phyloP scores from a whole-genome alignment of 2,329 filamentous ascomycete species.

The Mycosphaerella arachidis region DNA sequence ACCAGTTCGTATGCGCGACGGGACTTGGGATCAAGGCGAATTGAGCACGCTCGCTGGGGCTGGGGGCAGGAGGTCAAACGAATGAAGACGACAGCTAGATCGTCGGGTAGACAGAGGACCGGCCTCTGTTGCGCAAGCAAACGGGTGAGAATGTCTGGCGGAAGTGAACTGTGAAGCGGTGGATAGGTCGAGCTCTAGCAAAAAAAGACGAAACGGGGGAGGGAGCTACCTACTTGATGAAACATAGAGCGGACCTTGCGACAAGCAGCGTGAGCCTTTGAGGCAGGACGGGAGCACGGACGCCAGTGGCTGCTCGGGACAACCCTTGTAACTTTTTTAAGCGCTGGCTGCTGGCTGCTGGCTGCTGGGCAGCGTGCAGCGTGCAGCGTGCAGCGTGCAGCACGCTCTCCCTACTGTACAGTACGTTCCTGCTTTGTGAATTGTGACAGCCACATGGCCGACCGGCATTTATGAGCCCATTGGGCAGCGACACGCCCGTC shows the following conservation, averaged over 20 bases:
- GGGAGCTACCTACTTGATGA: slow-evolving; percentile 2
- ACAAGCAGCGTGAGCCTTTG: background rate
- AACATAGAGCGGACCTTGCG: background rate
- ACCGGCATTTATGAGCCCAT: background rate
- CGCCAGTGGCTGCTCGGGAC: background rate
- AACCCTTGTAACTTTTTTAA: background rate
- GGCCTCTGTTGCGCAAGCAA: slow-evolving; percentile 18
- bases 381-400: too few species aligned
- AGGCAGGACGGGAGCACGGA: background rate
- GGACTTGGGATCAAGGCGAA: background rate
- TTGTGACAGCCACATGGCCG: background rate
- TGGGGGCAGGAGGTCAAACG: slow-evolving; percentile 3
- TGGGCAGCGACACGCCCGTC: background rate
- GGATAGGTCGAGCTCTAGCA: background rate
- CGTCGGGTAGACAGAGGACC: slow-evolving; percentile 13
- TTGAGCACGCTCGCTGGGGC: background rate
- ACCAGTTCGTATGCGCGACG: slow-evolving; percentile 18
- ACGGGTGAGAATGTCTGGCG: background rate
- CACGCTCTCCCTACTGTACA: background rate
- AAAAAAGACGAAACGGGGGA: background rate
- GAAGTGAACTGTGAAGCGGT: slow-evolving; percentile 2
- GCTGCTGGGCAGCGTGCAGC: too few species aligned
- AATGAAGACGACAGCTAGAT: slow-evolving; percentile 14
- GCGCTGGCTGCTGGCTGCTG: background rate
- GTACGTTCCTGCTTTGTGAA: background rate